Evolutionary conservation across 2,329 filamentous ascomycete genomes (phyloP).

Genomic region (Cladosporium sp.): DNA sequence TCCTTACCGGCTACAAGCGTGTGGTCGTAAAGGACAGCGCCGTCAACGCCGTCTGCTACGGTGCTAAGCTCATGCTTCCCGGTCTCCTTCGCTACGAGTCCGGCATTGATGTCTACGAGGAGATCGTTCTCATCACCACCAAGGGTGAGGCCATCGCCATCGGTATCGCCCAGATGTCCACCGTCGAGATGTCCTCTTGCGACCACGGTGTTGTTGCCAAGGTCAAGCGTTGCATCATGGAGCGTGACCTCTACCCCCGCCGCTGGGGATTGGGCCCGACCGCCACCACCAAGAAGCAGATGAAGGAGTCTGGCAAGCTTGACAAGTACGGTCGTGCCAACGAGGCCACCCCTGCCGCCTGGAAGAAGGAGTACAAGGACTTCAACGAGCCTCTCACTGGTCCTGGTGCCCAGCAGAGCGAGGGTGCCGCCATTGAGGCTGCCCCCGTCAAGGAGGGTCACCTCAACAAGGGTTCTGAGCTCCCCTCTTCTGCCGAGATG

Average conservation of each 20-base stretch:
- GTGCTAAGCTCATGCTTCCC: conserved; percentile 98
- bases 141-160: conserved; percentile 98
- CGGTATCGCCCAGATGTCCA: conserved; percentile 96
- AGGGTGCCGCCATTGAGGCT: conserved; percentile 36
- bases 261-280: conserved; percentile 95
- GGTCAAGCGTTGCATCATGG: conserved; percentile 99
- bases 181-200: conserved; percentile 93
- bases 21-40: conserved; percentile 96
- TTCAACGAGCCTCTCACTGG: conserved; percentile 57
- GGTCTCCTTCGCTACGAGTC: conserved; percentile 90
- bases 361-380: conserved; percentile 91
- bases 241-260: conserved; percentile 94
- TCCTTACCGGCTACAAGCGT: conserved; percentile 91
- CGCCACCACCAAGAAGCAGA: conserved; percentile 97
- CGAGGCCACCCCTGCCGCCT: conserved; percentile 89
- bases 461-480: conserved; percentile 39
- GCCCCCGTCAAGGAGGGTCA: conserved; percentile 39
- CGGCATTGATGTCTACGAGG: conserved; percentile 90
- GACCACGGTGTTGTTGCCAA: conserved; percentile 98
- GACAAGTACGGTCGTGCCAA: conserved; percentile 96
- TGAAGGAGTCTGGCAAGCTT: conserved; percentile 96
- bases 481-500: conserved; percentile 42
- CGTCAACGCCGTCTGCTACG: conserved; percentile 97
- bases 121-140: conserved; percentile 97
- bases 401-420: conserved; percentile 20